Base-by-base conservation (phyloP, 2,329 filamentous ascomycete species). In the Cladosporium sp. region DNA sequence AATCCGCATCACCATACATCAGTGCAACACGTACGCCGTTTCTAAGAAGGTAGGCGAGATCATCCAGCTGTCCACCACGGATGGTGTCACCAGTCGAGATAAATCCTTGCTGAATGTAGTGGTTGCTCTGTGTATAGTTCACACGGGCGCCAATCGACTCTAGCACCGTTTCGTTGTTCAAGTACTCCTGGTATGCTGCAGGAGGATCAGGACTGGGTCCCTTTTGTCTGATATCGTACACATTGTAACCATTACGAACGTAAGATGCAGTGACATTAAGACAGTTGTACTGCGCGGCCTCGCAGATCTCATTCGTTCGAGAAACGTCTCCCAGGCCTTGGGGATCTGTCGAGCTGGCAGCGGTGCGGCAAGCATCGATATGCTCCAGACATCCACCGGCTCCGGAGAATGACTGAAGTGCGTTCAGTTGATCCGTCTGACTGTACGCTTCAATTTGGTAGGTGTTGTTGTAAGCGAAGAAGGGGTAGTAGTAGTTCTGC, bases 1-100 rank as follows among this genome's bases (percentile, higher is more conserved):
- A 65, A 73, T 78, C 63, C 74, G 77, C 76, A 57, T 84, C 81
- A 11, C 81, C 81, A 64, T 91, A 89, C 50, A 89, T 79, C 50
- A 92, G 70, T 5, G 85, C 84, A 13, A 93, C 79, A 9, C 82
- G 70, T 24, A 77, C 64, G 29, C 72, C 72, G 3, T 62, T 61
- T 43, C 58, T 58, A 17, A 78, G 64, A 8, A 79, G 62, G 11
- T 62, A 64, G 7, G 70, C 70, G 8, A 77, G 57, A 43, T 73
- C 70, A 4, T 68, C 55, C 17, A 73, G 56, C 38, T 67, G 65
- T 4, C 63, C 65, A 13, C 66, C 70, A 18, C 73, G 69, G 50
- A 72, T 66, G 12, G 68, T 64, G 54, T 78, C 75, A 36, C 75
- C 75, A 4, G 73, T 73, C 49, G 58, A 55, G 24, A 60, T 50